Conservation (phyloP, 2,329 filamentous ascomycete genomes). For the Plectosphaerella plurivora region DNA sequence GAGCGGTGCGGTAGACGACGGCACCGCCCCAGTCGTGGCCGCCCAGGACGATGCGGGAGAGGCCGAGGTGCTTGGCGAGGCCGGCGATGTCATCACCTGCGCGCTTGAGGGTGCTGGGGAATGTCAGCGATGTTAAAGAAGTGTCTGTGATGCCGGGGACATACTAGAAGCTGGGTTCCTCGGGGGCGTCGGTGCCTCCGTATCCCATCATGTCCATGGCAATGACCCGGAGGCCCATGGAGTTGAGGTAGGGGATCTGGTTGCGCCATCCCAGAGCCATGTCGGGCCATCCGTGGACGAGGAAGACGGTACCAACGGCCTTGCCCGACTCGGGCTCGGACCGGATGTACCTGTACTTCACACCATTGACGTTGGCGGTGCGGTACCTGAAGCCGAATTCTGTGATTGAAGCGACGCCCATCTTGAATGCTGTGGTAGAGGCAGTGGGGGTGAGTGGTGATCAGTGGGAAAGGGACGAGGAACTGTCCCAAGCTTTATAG, state of each 20-base stretch:
- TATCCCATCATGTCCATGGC: conserved; percentile 78
- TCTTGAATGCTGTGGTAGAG: too few relatives aligned
- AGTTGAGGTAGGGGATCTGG: conserved; percentile 67
- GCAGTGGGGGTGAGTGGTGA: too few relatives aligned
- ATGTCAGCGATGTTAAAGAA: neutral
- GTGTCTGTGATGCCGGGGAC: neutral
- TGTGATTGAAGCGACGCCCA: too few relatives aligned
- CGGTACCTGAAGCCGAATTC: too few relatives aligned
- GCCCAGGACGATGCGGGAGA: conserved; percentile 61
- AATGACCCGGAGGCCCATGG: conserved; percentile 65
- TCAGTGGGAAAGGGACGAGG: too few relatives aligned
- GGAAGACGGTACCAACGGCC: conserved; percentile 34
- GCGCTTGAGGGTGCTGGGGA: conserved; percentile 62
- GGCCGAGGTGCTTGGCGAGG: conserved; percentile 49
- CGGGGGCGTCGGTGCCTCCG: conserved; percentile 61
- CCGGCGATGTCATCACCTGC: conserved; percentile 68
- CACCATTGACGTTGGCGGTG: too few relatives aligned
- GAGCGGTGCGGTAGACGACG: conserved; percentile 64
- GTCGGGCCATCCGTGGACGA: conserved; percentile 68
- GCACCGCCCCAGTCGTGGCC: conserved; percentile 82
- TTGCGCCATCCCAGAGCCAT: conserved; percentile 72
- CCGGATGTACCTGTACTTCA: conserved; percentile 34
- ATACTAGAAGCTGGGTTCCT: conserved; percentile 16
- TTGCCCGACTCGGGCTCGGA: conserved; percentile 31
- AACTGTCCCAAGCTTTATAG: too few relatives aligned